Percentiles rank a stretch among this genome's conserved stretches.
phyloP scores from a whole-genome alignment of 2,329 filamentous ascomycete species.

The Ceratocystis cubensis region DNA sequence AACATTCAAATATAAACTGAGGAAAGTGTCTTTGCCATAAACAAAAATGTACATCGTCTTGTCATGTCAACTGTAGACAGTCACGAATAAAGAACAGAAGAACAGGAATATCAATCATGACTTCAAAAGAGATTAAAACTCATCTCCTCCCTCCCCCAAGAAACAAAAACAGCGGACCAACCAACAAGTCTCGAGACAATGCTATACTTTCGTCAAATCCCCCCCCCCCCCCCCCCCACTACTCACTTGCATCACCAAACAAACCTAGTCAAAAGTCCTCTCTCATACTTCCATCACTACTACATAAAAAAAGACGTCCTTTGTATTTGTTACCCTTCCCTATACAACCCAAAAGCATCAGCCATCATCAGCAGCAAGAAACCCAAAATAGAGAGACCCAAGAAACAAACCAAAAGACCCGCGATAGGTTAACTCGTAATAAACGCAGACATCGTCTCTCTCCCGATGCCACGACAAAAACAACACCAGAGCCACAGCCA shows the following conservation, averaged over 20 bases:
- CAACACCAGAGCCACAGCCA: background rate
- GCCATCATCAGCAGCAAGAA: too few species aligned
- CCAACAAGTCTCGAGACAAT: background rate
- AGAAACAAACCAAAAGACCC: background rate
- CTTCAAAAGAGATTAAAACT: background rate
- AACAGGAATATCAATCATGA: background rate
- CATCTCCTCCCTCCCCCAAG: background rate
- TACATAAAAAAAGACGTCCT: background rate
- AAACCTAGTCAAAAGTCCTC: background rate
- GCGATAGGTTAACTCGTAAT: too few species aligned
- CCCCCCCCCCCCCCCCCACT: background rate
- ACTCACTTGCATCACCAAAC: background rate
- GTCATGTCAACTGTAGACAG: too few species aligned
- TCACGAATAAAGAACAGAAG: too few species aligned
- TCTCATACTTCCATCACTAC: background rate
- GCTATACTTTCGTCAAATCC: background rate
- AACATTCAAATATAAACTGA: conserved; percentile 3
- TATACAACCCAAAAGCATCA: conserved; percentile 3
- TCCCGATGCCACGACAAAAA: background rate
- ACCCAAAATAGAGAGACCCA: conserved; percentile 4
- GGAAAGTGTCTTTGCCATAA: background rate
- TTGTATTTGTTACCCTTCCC: background rate
- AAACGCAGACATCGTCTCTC: conserved; percentile 2
- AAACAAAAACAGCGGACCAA: background rate
- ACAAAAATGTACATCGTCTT: background rate